A percentile compares a stretch with the other conserved stretches of the same genome.
Conservation (phyloP, 768 basidiomycete genomes). For the Trametes coccinea region DNA sequence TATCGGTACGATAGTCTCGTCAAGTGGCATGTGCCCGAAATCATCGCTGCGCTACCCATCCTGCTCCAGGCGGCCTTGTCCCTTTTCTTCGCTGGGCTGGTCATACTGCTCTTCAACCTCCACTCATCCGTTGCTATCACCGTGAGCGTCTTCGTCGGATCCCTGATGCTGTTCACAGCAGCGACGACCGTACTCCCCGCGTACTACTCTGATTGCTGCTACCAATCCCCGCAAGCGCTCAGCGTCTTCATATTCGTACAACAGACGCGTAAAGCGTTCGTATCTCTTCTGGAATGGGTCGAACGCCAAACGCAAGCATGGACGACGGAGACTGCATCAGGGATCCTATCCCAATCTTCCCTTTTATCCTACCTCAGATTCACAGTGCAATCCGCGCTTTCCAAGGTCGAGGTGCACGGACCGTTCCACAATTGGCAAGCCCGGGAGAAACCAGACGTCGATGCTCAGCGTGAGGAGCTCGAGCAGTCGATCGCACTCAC, state of each 20-base stretch:
- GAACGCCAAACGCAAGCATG: not conserved
- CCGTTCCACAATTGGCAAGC: conserved; percentile 6
- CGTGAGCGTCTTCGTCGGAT: not conserved
- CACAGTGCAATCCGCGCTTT: not conserved
- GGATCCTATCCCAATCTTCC: not conserved
- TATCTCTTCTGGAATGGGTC: not conserved
- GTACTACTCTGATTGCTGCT: conserved; percentile 16
- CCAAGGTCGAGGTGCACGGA: not conserved
- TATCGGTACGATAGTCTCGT: conserved; percentile 28
- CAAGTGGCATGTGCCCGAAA: conserved; percentile 25
- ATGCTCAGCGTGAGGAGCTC: not conserved
- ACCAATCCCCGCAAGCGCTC: conserved; percentile 22
- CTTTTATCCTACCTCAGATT: not conserved
- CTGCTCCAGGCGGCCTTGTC: conserved; percentile 24
- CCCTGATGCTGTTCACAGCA: conserved; percentile 1
- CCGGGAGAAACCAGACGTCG: conserved; percentile 11
- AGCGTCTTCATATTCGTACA: too few relatives aligned
- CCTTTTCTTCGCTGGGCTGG: conserved; percentile 11
- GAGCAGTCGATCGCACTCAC: conserved; percentile 15
- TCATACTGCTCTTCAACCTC: conserved; percentile 13
- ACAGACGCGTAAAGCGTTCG: too few relatives aligned
- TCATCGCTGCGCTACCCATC: conserved; percentile 26
- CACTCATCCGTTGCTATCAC: conserved; percentile 1
- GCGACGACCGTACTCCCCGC: conserved; percentile 10
- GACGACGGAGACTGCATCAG: not conserved